These are phyloP conservation scores for Globisporangium parvum DNA, from an alignment of 352 stramenopile species.

Conservation along the genomic window DNA sequence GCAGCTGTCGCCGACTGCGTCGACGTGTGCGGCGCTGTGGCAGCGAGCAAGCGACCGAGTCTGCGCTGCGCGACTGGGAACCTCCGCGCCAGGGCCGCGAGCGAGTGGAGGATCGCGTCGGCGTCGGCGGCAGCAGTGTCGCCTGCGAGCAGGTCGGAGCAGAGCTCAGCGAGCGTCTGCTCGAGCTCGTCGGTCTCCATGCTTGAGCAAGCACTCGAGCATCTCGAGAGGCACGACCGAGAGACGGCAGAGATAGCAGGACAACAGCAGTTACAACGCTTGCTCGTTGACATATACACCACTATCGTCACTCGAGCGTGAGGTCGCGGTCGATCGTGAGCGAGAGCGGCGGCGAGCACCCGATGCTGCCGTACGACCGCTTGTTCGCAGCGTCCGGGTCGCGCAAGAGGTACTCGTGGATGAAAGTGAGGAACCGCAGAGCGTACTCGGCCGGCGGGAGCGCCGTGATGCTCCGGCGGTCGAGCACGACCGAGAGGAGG, in stretches of 20 bases:
- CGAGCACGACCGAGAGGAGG: slow-evolving; percentile 54
- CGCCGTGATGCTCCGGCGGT: slow-evolving; percentile 75
- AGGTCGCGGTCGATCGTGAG: slow-evolving; percentile 9
- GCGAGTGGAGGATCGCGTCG: slow-evolving; percentile 22
- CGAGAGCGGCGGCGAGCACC: slow-evolving; percentile 17
- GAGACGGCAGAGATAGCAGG: background rate
- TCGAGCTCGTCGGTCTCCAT: slow-evolving; percentile 25
- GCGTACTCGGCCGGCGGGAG: slow-evolving; percentile 79
- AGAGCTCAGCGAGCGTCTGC: slow-evolving; percentile 27
- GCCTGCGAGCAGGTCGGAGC: slow-evolving; percentile 21
- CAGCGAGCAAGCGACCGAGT: slow-evolving; percentile 21
- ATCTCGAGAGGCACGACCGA: background rate
- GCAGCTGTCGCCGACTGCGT: background rate
- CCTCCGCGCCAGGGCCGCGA: slow-evolving; percentile 20
- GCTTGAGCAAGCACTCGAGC: background rate
- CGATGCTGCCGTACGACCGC: slow-evolving; percentile 72
- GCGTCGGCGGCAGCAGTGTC: slow-evolving; percentile 14
- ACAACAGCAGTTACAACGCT: background rate
- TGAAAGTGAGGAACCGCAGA: slow-evolving; percentile 81
- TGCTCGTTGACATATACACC: background rate
- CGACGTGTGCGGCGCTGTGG: background rate
- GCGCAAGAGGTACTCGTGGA: slow-evolving; percentile 77
- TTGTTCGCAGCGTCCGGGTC: slow-evolving; percentile 46
- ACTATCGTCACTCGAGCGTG: background rate
- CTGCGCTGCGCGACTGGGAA: slow-evolving; percentile 23